Percentiles rank a stretch among this genome's conserved stretches.
phyloP scores from a whole-genome alignment of 176 grass and related monocot genomes.

The maize (Zea mays) region Zm-B73-REFERENCE-NAM-5.0 NC_050096.1:305365001-305365500 shows the following conservation, averaged over 20 bases:
- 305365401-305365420: background rate
- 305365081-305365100: background rate
- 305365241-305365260: background rate
- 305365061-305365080: background rate
- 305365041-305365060: slow-evolving; percentile 85
- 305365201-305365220: background rate
- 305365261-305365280: background rate
- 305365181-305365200: background rate
- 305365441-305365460: no score
- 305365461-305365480: no score
- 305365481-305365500: no score
- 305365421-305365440: no score
- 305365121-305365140: background rate
- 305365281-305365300: background rate
- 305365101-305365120: background rate
- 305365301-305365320: background rate
- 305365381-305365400: background rate
- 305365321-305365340: background rate
- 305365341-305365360: background rate
- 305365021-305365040: slow-evolving; percentile 93
- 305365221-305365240: background rate
- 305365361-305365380: background rate
- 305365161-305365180: background rate
- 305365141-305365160: background rate
- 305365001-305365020: slow-evolving; percentile 95